Base-by-base conservation (phyloP, 495 filamentous ascomycete genomes). In the Podospora fimiseda region DNA sequence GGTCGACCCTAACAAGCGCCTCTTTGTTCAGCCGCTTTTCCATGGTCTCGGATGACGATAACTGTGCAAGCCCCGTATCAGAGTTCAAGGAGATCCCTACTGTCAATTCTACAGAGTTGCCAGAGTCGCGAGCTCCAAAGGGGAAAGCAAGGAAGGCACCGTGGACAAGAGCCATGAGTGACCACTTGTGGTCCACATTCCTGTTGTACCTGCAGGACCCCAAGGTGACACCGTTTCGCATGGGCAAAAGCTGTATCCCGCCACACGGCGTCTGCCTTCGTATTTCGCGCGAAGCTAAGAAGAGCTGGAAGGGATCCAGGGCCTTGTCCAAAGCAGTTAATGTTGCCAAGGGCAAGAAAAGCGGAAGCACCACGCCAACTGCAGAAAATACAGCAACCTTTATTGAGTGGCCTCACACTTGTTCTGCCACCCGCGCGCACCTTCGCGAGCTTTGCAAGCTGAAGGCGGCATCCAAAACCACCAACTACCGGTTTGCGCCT, bases 161-260 rank as follows among this genome's bases (percentile, higher is more conserved):
- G 1, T 98, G 91, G 90, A 94, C 88, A 2, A 79, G 84, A 42
- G 86, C 89, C 16, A 94, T 95, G 89, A 90, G 91, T 68, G 83
- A 85, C 33, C 93, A 98, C 63, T 69, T 98, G 23, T 97, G 94
- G 94, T 83, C 87, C 30, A 90, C 87, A 2, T 97, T 95, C 63
- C 73, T 88, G 57, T 66, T 87, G 9, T 98, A 96, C 62, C 73
- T 96, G 9, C 86, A 90, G 57, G 90, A 97, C 65, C 91, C 93
- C 27, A 90, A 86, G 9, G 86, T 95, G 22, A 98, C 93, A 1
- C 93, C 93, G 0, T 92, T 97, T 71, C 90, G 91, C 60, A 86
- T 89, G 72, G 81, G 90, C 14, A 90, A 92, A 18, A 91, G 89
- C 48, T 80, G 81, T 50, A 81, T 91, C 36, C 93, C 93, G 19